Percentiles rank a stretch among this genome's conserved stretches.
phyloP scores from a whole-genome alignment of 2,329 filamentous ascomycete species.

The Moelleriella libera region DNA sequence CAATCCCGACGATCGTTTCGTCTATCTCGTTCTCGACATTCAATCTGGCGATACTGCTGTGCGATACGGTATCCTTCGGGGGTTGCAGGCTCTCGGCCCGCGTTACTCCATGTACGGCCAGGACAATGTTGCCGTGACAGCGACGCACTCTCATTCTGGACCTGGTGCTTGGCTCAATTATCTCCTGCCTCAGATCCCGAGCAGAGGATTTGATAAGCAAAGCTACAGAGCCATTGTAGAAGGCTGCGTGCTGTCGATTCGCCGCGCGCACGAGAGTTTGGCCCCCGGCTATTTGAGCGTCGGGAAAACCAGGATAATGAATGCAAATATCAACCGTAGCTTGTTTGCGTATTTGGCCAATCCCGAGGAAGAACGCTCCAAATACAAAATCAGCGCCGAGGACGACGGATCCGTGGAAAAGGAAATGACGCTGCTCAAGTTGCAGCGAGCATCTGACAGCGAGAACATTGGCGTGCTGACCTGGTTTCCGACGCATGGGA shows the following conservation, averaged over 20 bases:
- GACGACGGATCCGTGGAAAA: conserved; percentile 48
- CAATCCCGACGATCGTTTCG: conserved; percentile 54
- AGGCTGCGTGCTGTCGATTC: conserved; percentile 65
- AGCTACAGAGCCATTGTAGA: conserved; percentile 80
- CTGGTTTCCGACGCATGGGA: conserved; percentile 86
- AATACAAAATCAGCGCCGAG: conserved; percentile 35
- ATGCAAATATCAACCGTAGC: conserved; percentile 74
- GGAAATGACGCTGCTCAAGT: conserved; percentile 62
- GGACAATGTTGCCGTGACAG: conserved; percentile 75
- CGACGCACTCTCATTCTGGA: conserved; percentile 81
- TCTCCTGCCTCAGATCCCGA: conserved; percentile 77
- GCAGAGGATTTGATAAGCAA: conserved; percentile 70
- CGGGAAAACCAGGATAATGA: conserved; percentile 43
- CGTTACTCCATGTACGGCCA: conserved; percentile 59
- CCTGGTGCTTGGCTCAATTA: conserved; percentile 91
- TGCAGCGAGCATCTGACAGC: conserved; percentile 55
- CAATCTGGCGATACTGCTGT: conserved; percentile 78
- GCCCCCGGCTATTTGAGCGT: conserved; percentile 50
- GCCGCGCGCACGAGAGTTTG: conserved; percentile 53
- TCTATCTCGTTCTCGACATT: conserved; percentile 79
- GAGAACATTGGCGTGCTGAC: conserved; percentile 70
- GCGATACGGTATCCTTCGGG: conserved; percentile 67
- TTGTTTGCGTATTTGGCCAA: conserved; percentile 76
- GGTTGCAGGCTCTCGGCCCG: conserved; percentile 49
- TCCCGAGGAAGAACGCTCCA: conserved; percentile 53